Base-by-base conservation (phyloP, 352 stramenopile species). In the Aphanomyces euteiches region DNA sequence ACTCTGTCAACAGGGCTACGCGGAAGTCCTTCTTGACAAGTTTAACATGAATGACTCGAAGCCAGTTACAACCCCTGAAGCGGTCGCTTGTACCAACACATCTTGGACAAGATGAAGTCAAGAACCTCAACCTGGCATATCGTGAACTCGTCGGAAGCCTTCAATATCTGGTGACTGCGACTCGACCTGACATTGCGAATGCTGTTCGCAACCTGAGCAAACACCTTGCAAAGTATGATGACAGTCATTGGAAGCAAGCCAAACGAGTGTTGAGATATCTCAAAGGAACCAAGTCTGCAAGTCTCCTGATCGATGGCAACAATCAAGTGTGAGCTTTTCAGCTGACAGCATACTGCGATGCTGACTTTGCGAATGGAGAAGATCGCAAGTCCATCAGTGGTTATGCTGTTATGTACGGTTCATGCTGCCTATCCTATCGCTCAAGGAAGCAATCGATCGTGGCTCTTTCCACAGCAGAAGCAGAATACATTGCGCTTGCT, bases 201-300 rank as follows among this genome's bases (percentile, higher is more conserved):
- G n/a, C n/a, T n/a, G n/a, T n/a, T n/a, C n/a, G n/a, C n/a, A n/a
- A n/a, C 28, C 28, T 2, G 2, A 28, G 28, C 28, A 28, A 2
- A 28, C 28, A 0, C 28, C 28, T n/a, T n/a, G 2, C 28, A 28
- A 28, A 28, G 1, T 28, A 28, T 28, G 28, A 43, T 5, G 4
- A 56, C 19, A 8, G 48, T 10, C 69, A 74, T 61, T 74, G 40
- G 36, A 54, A 43, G 36, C 59, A 67, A 57, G 59, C 69, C 12
- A 70, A 74, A 54, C 57, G 69, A 6, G 61, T 74, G 7, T 4
- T 74, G 5, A 15, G 56, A 3, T 67, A 67, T 21, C 10, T 74
- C 5, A 72, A 72, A 39, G 60, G 61, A 1, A 72, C 69, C 7
- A 2, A 36, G 8, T 12, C 65, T 12, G 53, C 37, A 12, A 36